Percentiles rank a stretch among this genome's conserved stretches.
These are phyloP conservation scores for Boechera retrofracta DNA, from an alignment of 345 rosid species.

Conservation along the genomic window DNA sequence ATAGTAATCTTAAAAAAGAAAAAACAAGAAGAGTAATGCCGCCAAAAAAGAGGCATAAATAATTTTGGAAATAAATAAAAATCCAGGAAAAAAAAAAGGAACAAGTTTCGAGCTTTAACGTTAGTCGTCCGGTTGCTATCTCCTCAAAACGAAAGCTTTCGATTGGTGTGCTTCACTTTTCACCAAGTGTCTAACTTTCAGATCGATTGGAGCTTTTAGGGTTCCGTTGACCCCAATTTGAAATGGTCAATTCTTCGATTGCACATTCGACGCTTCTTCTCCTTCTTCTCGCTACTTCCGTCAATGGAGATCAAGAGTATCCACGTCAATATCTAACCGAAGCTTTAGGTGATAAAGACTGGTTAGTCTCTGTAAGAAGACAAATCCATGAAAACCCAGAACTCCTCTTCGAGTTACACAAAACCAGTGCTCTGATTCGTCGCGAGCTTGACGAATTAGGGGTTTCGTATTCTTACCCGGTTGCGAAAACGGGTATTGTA, in stretches of 20 bases:
- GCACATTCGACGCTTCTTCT: slow-evolving; percentile 6
- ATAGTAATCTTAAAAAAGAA: not conserved
- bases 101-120: not conserved
- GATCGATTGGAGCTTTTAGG: not conserved
- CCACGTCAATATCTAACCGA: slow-evolving; percentile 47
- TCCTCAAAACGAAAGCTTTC: not conserved
- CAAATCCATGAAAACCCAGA: slow-evolving; percentile 88
- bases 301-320: slow-evolving; percentile 41
- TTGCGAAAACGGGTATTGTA: slow-evolving; percentile 75
- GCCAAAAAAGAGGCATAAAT: not conserved
- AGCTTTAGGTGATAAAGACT: slow-evolving; percentile 57
- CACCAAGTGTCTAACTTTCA: not conserved
- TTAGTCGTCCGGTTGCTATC: no score
- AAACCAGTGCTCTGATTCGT: slow-evolving; percentile 77
- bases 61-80: not conserved
- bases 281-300: not conserved
- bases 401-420: slow-evolving; percentile 69
- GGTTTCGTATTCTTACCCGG: slow-evolving; percentile 63
- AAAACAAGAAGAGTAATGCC: not conserved
- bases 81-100: not conserved
- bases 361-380: slow-evolving; percentile 70
- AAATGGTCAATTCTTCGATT: slow-evolving; percentile 26
- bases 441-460: slow-evolving; percentile 62
- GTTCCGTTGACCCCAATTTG: not conserved
- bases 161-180: not conserved